Percentiles rank a stretch among this genome's conserved stretches.
phyloP scores from a whole-genome alignment of 257 asterid genomes.

The Scutellaria galericulata region DNA sequence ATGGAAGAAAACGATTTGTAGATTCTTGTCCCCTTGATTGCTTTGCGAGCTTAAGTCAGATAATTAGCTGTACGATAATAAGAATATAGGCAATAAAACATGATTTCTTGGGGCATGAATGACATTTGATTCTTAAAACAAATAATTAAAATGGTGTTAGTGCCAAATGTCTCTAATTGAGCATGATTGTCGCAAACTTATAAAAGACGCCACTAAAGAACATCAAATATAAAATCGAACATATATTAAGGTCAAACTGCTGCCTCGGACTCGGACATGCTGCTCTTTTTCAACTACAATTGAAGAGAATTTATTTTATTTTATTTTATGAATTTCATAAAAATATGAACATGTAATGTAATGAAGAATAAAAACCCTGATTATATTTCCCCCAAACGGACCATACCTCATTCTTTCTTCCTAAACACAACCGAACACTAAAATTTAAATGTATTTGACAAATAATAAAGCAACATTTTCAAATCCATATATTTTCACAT shows the following conservation, averaged over 20 bases:
- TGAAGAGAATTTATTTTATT: background rate
- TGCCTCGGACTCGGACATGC: background rate
- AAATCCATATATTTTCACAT: no score
- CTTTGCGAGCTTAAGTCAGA: no score
- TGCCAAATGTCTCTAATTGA: slow-evolving; percentile 35
- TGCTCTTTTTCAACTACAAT: slow-evolving; percentile 7
- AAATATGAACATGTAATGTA: slow-evolving; percentile 8
- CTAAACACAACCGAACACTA: background rate
- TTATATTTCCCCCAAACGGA: background rate
- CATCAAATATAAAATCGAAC: slow-evolving; percentile 4
- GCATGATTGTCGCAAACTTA: slow-evolving; percentile 2
- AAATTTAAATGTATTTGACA: background rate
- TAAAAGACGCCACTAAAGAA: background rate
- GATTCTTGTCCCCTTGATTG: no score
- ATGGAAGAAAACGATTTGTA: no score
- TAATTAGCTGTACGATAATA: no score
- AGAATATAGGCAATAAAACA: no score
- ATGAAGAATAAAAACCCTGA: background rate
- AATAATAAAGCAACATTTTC: no score
- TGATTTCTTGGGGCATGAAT: no score
- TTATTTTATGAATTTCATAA: background rate
- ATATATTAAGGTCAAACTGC: slow-evolving; percentile 14
- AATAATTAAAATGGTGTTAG: background rate
- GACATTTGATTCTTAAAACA: no score
- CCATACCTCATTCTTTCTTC: background rate